Evolutionary conservation across 768 basidiomycete species (phyloP).

Genomic region (Mycena epipterygia): DNA sequence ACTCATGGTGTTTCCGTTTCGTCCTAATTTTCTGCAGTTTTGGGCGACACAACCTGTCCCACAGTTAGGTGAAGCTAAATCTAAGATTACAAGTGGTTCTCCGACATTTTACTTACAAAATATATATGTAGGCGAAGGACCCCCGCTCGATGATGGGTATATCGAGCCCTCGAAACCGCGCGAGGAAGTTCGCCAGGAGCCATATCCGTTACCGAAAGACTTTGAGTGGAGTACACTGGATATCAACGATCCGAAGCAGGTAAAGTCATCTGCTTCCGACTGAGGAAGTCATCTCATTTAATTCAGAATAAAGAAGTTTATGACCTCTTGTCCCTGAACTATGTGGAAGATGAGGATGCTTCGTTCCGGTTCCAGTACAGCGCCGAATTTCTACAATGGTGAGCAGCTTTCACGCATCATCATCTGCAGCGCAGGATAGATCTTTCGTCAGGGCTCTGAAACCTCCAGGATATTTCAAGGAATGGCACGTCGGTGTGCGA

Average conservation of each 20-base stretch:
- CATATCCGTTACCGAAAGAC: conserved; percentile 90
- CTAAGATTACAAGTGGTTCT: background rate
- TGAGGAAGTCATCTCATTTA: conserved; percentile 12
- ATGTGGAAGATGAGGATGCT: conserved; percentile 96
- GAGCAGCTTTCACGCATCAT: conserved; percentile 29
- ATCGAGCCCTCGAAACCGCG: conserved; percentile 87
- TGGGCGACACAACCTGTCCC: conserved; percentile 99
- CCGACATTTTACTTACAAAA: background rate
- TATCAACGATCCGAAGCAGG: conserved; percentile 82
- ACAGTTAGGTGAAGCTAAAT: conserved; percentile 70
- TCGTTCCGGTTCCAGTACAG: conserved; percentile 98
- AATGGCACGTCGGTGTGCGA: conserved; percentile 97
- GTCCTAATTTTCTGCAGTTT: conserved; percentile 68
- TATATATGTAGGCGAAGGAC: conserved; percentile 66
- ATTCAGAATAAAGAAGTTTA: conserved; percentile 93
- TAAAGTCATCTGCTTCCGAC: conserved; percentile 43
- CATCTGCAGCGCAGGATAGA: conserved; percentile 2
- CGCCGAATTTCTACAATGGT: conserved; percentile 95
- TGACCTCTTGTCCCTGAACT: conserved; percentile 91
- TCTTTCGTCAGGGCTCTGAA: conserved; percentile 81
- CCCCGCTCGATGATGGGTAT: conserved; percentile 82
- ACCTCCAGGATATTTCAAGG: conserved; percentile 92
- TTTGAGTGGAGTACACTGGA: conserved; percentile 93
- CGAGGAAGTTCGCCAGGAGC: conserved; percentile 88
- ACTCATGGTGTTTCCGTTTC: background rate